Percentiles rank a stretch among this genome's conserved stretches.
These are phyloP conservation scores for Hortiboletus campestris DNA, from an alignment of 768 basidiomycete genomes.

Conservation along the genomic window DNA sequence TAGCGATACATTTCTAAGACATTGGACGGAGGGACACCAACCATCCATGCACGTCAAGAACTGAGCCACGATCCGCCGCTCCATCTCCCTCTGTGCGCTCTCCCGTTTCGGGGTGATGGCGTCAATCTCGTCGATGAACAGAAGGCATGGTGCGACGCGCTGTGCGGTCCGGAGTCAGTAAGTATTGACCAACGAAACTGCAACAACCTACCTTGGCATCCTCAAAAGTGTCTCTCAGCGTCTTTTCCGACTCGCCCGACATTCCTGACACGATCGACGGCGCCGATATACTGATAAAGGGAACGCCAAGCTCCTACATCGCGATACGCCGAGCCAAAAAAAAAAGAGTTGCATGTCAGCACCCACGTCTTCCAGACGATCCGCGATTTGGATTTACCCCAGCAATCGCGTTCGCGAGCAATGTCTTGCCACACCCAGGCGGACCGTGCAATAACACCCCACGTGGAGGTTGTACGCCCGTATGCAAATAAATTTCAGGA, in stretches of 20 bases:
- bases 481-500: slow-evolving; percentile 93
- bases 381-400: slow-evolving; percentile 57
- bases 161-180: slow-evolving; percentile 28
- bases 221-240: slow-evolving; percentile 92
- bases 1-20: background rate
- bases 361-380: background rate
- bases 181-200: background rate
- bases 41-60: slow-evolving; percentile 99
- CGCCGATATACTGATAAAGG: slow-evolving; percentile 92
- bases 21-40: slow-evolving; percentile 34
- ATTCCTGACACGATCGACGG: slow-evolving; percentile 96
- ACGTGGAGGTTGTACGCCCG: slow-evolving; percentile 87
- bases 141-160: slow-evolving; percentile 86
- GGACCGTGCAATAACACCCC: slow-evolving; percentile 94
- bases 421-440: slow-evolving; percentile 95
- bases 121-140: slow-evolving; percentile 98
- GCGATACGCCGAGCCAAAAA: background rate
- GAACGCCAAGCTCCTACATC: slow-evolving; percentile 80
- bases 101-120: slow-evolving; percentile 97
- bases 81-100: slow-evolving; percentile 98
- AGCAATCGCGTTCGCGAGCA: slow-evolving; percentile 92
- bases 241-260: slow-evolving; percentile 99
- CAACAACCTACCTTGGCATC: slow-evolving; percentile 78
- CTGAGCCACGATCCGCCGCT: slow-evolving; percentile 94
- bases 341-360: background rate